These are phyloP conservation scores for Penstemon davidsonii DNA, from an alignment of 257 asterid species.

Conservation along the genomic window DNA sequence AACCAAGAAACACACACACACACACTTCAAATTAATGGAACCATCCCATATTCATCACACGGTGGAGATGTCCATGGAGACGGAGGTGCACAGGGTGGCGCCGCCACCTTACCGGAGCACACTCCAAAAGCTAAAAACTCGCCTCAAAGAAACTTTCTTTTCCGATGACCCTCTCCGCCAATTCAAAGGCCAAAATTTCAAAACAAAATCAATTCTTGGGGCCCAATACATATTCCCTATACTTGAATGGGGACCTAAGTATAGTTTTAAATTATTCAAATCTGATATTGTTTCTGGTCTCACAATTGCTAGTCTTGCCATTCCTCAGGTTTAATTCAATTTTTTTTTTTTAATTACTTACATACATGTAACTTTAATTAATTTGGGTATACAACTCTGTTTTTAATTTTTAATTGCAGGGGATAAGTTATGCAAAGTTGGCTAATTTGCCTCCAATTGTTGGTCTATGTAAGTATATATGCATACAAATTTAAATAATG, in stretches of 20 bases:
- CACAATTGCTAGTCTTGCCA: constrained; percentile 94
- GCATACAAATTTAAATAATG: constrained; percentile 34
- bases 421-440: constrained; percentile 91
- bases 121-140: constrained; percentile 46
- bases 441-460: constrained; percentile 89
- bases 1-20: constrained; percentile 2
- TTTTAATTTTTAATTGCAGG: constrained; percentile 37
- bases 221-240: constrained; percentile 70
- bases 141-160: constrained; percentile 77
- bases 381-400: not conserved
- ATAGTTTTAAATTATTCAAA: constrained; percentile 56
- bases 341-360: not conserved
- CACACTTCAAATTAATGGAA: constrained; percentile 31
- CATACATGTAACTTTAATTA: not conserved
- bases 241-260: constrained; percentile 79
- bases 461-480: constrained; percentile 83
- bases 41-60: constrained; percentile 25
- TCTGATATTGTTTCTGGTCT: constrained; percentile 87
- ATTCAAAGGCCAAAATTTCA: constrained; percentile 62
- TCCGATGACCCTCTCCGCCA: constrained; percentile 84
- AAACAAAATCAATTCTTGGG: constrained; percentile 46
- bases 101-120: constrained; percentile 65
- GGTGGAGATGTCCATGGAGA: constrained; percentile 48
- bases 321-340: constrained; percentile 61
- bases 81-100: constrained; percentile 68